Conservation (phyloP, 2,329 filamentous ascomycete species). For the Trichoderma sp. region DNA sequence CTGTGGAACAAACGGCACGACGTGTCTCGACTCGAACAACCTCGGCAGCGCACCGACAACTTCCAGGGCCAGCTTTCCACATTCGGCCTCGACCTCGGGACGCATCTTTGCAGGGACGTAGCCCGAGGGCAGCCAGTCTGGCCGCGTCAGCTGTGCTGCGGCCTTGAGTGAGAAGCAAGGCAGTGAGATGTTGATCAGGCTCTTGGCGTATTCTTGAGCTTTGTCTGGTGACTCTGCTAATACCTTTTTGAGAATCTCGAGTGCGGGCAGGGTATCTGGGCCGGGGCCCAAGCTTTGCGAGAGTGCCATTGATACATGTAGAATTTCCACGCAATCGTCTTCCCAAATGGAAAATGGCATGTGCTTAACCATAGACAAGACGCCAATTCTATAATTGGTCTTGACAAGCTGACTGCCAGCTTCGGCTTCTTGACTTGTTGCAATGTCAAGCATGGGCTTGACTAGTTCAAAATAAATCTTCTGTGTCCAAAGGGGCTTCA, state of each 20-base stretch:
- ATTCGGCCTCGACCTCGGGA: slow-evolving; percentile 32
- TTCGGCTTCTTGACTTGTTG: slow-evolving; percentile 33
- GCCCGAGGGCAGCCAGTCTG: slow-evolving; percentile 32
- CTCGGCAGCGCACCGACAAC: slow-evolving; percentile 48
- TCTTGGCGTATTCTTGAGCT: slow-evolving; percentile 47
- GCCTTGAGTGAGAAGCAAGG: slow-evolving; percentile 37
- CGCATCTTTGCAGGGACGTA: slow-evolving; percentile 23
- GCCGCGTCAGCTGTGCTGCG: slow-evolving; percentile 25
- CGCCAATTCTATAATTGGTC: slow-evolving; percentile 45
- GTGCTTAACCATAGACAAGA: slow-evolving; percentile 49
- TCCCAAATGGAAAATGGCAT: slow-evolving; percentile 51
- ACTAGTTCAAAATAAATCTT: slow-evolving; percentile 48
- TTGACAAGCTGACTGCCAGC: slow-evolving; percentile 30
- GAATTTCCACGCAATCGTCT: slow-evolving; percentile 46
- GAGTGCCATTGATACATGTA: slow-evolving; percentile 49
- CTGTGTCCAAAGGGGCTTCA: slow-evolving; percentile 48
- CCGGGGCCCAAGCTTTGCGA: slow-evolving; percentile 42
- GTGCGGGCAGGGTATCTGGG: slow-evolving; percentile 46
- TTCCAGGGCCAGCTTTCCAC: slow-evolving; percentile 47
- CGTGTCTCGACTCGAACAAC: slow-evolving; percentile 46
- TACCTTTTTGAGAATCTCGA: slow-evolving; percentile 49
- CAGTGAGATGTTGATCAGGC: slow-evolving; percentile 46
- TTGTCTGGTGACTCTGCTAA: slow-evolving; percentile 45
- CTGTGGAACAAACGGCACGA: slow-evolving; percentile 43
- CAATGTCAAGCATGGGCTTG: slow-evolving; percentile 44